phyloP scores from a whole-genome alignment of 2,329 filamentous ascomycete genomes.

The Stemphylium lycopersici region DNA sequence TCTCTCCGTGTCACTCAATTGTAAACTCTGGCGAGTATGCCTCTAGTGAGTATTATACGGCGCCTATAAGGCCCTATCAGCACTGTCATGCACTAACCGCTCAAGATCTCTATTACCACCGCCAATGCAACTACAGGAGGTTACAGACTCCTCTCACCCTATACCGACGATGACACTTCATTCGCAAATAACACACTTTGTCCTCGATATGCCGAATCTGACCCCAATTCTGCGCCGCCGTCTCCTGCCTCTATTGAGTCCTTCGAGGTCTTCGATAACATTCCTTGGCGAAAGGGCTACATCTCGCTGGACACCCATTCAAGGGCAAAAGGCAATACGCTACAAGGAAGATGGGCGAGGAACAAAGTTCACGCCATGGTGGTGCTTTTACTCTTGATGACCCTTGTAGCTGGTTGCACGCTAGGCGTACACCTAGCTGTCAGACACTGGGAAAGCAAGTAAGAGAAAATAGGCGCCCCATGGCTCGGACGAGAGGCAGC shows the following conservation, averaged over 20 bases:
- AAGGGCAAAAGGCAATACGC: conserved; percentile 1
- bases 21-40: conserved; percentile 24
- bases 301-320: conserved; percentile 16
- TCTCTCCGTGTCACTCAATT: conserved; percentile 4
- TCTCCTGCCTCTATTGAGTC: conserved; percentile 44
- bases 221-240: conserved; percentile 40
- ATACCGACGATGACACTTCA: conserved; percentile 32
- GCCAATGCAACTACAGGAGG: conserved; percentile 22
- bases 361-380: conserved; percentile 27
- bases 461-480: not conserved
- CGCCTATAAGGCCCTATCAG: conserved; percentile 26
- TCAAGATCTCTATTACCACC: conserved; percentile 26
- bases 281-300: conserved; percentile 42
- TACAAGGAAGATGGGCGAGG: conserved; percentile 25
- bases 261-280: conserved; percentile 42
- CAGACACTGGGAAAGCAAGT: conserved; percentile 20
- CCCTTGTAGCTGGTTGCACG: conserved; percentile 28
- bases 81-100: conserved; percentile 21
- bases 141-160: conserved; percentile 37
- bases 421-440: conserved; percentile 29
- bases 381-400: conserved; percentile 26
- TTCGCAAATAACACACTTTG: conserved; percentile 37
- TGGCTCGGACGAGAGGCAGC: not conserved
- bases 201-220: conserved; percentile 42
- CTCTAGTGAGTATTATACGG: conserved; percentile 32